phyloP scores from a whole-genome alignment of 495 filamentous ascomycete genomes.

The Hypoxylon crocopeplum region DNA sequence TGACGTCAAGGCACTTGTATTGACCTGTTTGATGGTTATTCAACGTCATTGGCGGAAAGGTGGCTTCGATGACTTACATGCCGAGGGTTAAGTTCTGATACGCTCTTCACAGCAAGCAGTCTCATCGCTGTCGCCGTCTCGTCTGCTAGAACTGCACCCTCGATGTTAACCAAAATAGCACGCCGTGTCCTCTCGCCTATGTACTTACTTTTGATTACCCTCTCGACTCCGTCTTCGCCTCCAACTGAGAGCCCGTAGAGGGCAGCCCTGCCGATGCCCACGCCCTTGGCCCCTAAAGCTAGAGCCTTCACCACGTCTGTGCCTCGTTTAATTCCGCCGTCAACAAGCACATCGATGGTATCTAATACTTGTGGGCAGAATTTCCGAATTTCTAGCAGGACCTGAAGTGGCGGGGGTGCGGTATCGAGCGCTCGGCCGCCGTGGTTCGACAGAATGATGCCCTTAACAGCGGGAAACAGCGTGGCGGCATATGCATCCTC shows the following conservation, averaged over 20 bases:
- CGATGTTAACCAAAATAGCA: slow-evolving; percentile 4
- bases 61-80: slow-evolving; percentile 16
- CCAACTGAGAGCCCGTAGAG: slow-evolving; percentile 78
- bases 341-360: slow-evolving; percentile 74
- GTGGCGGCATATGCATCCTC: slow-evolving; percentile 77
- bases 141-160: slow-evolving; percentile 24
- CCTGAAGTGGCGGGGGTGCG: slow-evolving; percentile 76
- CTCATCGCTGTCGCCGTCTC: slow-evolving; percentile 36
- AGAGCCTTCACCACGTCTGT: slow-evolving; percentile 83
- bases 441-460: slow-evolving; percentile 84
- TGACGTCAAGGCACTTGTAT: slow-evolving; percentile 15
- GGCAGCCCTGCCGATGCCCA: slow-evolving; percentile 76
- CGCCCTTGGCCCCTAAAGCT: slow-evolving; percentile 76
- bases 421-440: slow-evolving; percentile 79
- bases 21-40: slow-evolving; percentile 19
- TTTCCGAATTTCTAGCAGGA: slow-evolving; percentile 77
- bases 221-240: slow-evolving; percentile 74
- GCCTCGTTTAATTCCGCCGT: slow-evolving; percentile 78
- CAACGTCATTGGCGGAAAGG: neutral
- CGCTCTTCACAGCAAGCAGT: slow-evolving; percentile 29
- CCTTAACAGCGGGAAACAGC: slow-evolving; percentile 69
- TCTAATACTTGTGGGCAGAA: slow-evolving; percentile 80
- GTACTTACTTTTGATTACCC: slow-evolving; percentile 75
- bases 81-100: slow-evolving; percentile 23
- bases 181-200: slow-evolving; percentile 62